Percentiles rank a stretch among this genome's conserved stretches.
These are phyloP conservation scores for Talaromyces sp. DNA, from an alignment of 2,329 filamentous ascomycete genomes.

Conservation along the genomic window DNA sequence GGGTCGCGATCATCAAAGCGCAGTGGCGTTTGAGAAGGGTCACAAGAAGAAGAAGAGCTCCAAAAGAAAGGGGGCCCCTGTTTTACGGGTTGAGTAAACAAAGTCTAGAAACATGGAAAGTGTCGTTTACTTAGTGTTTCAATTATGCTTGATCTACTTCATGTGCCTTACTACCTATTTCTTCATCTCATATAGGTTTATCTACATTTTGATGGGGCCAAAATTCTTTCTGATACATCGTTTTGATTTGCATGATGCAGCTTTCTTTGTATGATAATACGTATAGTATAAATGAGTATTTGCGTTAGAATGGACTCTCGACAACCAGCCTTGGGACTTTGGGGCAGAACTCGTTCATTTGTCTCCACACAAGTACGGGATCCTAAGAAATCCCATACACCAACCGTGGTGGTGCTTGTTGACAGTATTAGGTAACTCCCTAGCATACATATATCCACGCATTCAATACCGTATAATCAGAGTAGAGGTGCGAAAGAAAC, in stretches of 20 bases:
- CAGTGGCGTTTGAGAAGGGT: slow-evolving; percentile 51
- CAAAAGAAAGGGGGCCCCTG: slow-evolving; percentile 43
- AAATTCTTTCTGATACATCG: background rate
- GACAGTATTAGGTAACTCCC: background rate
- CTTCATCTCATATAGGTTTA: background rate
- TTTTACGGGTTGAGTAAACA: slow-evolving; percentile 43
- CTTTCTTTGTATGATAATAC: slow-evolving; percentile 17
- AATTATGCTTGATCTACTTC: background rate
- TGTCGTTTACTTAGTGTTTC: background rate
- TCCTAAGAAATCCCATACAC: too few species aligned
- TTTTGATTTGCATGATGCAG: background rate
- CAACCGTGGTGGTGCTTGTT: too few species aligned
- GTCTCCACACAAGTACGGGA: too few species aligned
- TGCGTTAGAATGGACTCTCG: background rate
- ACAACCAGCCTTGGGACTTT: too few species aligned
- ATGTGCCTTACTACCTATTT: background rate
- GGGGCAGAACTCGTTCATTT: too few species aligned
- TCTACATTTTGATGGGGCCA: background rate
- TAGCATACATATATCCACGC: background rate
- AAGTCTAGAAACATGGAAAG: background rate
- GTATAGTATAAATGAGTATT: slow-evolving; percentile 14
- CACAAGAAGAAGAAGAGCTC: slow-evolving; percentile 51
- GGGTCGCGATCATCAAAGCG: slow-evolving; percentile 75
- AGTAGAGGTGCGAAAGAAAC: background rate
- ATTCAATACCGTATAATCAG: background rate